Evolutionary conservation across 805 yeast species (phyloP).

Genomic region (Candida pseudoglaebosa): DNA sequence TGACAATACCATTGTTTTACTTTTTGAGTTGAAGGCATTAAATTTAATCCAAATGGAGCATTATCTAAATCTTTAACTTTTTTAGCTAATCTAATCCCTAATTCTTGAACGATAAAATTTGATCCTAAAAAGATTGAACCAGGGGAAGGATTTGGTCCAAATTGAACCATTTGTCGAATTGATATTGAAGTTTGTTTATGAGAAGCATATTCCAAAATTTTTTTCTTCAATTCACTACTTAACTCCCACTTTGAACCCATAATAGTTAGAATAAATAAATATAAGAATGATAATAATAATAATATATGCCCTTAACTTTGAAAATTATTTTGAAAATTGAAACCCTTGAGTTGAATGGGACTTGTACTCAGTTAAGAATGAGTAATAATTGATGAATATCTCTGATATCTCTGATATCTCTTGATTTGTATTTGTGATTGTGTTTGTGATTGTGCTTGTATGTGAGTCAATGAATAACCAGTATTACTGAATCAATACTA

Average conservation of each 20-base stretch:
- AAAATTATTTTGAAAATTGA: too few species aligned
- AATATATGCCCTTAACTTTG: too few species aligned
- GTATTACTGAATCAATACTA: too few species aligned
- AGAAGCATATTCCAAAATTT: conserved; percentile 61
- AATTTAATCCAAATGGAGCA: conserved; percentile 69
- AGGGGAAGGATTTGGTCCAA: conserved; percentile 74
- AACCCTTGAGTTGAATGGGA: too few species aligned
- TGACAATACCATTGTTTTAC: conserved; percentile 91
- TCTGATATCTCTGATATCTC: too few species aligned
- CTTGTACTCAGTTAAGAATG: too few species aligned
- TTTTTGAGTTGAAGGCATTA: conserved; percentile 69
- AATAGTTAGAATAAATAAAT: background rate
- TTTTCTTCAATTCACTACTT: conserved; percentile 46
- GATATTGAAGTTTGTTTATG: conserved; percentile 83
- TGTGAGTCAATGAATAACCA: too few species aligned
- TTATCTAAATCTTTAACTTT: conserved; percentile 80
- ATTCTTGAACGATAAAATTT: conserved; percentile 78
- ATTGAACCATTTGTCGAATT: conserved; percentile 85
- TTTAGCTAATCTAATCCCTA: conserved; percentile 82
- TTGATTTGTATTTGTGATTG: too few species aligned
- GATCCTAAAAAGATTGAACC: conserved; percentile 81
- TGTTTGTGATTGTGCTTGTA: too few species aligned
- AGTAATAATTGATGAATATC: too few species aligned
- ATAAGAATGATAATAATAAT: too few species aligned
- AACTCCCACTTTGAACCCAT: conserved; percentile 50